Evolutionary conservation across 2,329 filamentous ascomycete species (phyloP), one percentile per base, ranked within the genome.

Genomic region (Aureobasidium sp.): DNA sequence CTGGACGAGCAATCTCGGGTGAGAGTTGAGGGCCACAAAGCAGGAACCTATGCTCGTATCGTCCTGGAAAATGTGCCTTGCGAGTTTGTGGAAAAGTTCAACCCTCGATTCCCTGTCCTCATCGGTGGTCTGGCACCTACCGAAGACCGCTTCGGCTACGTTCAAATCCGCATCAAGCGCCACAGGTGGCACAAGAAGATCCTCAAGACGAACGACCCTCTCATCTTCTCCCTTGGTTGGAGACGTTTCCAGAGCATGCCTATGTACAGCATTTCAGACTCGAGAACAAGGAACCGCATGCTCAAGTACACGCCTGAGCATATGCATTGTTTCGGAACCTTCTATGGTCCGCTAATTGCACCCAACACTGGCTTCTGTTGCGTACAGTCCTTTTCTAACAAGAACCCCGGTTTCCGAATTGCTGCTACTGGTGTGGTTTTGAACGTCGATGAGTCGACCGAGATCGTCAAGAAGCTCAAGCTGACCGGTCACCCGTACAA

Each of bases 101-200:
- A 89, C 69, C 82, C 92, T 15, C 85, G 85, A 54, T 88, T 86
- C 71, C 94, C 94, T 19, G 81, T 99, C 62, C 84, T 99, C 55
- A 81, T 97, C 33, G 94, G 94, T 55, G 95, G 94, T n/a, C 80
- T 99, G 40, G 88, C 90, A 11, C 83, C 94, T 8, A 96, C 93
- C 0, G 94, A 99, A 74, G 92, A 97, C 73, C 86, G 95, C 54
- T 96, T 96, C 72, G 95, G 94, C 9, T 97, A 89, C 70, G 87
- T 97, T 9, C 94, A 99, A 74, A 87, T 96, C 61, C 86, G 95
- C 54, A 95, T 99, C 79, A 99, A 99, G 82, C 84, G 91, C 58
- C 94, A 99, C 74, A 83, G 94, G 66, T 99, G 95, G 95, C 94
- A 99, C 78, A 96, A 96, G 83, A 95, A 94, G 79, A 97, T 97